phyloP scores from a whole-genome alignment of 306 rosid species.

The Dryas octopetala region DNA sequence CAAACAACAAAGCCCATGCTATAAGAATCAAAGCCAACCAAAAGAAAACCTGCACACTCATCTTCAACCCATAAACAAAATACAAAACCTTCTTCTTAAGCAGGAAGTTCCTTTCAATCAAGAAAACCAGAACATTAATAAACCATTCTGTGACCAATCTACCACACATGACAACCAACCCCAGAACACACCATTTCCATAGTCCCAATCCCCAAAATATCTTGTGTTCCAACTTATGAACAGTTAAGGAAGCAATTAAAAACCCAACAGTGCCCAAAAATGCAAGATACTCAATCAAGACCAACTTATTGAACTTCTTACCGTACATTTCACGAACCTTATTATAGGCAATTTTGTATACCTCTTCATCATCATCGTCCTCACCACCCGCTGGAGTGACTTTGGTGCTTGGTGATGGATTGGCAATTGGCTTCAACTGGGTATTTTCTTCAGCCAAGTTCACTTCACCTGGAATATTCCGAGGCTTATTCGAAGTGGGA shows the following conservation, averaged over 20 bases:
- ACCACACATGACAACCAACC: conserved; percentile 61
- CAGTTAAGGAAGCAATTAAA: conserved; percentile 43
- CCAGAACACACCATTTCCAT: conserved; percentile 75
- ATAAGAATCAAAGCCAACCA: conserved; percentile 70
- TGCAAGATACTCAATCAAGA: conserved; percentile 42
- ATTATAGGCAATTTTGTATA: conserved; percentile 55
- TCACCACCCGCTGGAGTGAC: conserved; percentile 24
- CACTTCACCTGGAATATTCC: conserved; percentile 31
- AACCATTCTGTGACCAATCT: conserved; percentile 68
- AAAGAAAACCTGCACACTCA: conserved; percentile 63
- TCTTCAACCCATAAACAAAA: conserved; percentile 73
- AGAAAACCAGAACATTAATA: conserved; percentile 57
- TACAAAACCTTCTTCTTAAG: conserved; percentile 77
- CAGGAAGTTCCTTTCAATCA: conserved; percentile 66
- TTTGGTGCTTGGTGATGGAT: conserved; percentile 30
- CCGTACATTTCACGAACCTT: conserved; percentile 41
- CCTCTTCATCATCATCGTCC: conserved; percentile 73
- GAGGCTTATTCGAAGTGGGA: conserved; percentile 34
- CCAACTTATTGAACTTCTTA: conserved; percentile 37
- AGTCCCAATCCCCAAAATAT: conserved; percentile 55
- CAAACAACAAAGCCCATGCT: conserved; percentile 66
- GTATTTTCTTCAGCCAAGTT: conserved; percentile 31
- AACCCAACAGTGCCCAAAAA: conserved; percentile 47
- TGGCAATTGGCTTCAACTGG: background rate
- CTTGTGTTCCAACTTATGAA: conserved; percentile 27